phyloP scores from a whole-genome alignment of 495 filamentous ascomycete species.

The Tuber microsphaerosporum region DNA sequence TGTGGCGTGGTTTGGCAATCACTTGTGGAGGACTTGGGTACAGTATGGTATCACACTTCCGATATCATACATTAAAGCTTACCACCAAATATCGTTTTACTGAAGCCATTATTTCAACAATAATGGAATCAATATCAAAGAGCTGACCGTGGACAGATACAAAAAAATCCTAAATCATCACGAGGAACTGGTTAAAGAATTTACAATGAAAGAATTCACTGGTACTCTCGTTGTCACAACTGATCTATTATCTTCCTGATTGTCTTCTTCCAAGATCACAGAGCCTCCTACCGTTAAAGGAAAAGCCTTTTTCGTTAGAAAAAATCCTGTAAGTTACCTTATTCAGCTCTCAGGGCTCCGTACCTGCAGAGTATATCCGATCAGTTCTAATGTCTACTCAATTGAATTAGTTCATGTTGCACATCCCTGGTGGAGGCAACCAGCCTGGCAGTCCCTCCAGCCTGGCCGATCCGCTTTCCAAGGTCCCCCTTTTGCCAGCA shows the following conservation, averaged over 20 bases:
- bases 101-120: no score
- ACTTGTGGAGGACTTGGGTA: not conserved
- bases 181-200: no score
- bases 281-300: constrained; percentile 55
- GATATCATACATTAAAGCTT: no score
- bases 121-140: no score
- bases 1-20: not conserved
- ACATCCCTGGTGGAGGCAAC: constrained; percentile 90
- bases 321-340: constrained; percentile 48
- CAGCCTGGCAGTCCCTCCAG: constrained; percentile 83
- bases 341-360: not conserved
- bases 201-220: constrained; percentile 34
- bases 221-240: constrained; percentile 51
- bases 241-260: constrained; percentile 47
- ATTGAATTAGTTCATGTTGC: constrained; percentile 57
- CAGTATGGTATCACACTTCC: not conserved
- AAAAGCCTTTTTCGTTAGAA: constrained; percentile 78
- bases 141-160: no score
- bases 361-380: not conserved
- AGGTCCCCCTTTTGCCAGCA: constrained; percentile 60
- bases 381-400: not conserved
- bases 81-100: no score
- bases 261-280: constrained; percentile 53
- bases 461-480: constrained; percentile 68
- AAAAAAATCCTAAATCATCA: no score